Conservation (phyloP, 306 rosid genomes). For the Mimosa bimucronata region DNA sequence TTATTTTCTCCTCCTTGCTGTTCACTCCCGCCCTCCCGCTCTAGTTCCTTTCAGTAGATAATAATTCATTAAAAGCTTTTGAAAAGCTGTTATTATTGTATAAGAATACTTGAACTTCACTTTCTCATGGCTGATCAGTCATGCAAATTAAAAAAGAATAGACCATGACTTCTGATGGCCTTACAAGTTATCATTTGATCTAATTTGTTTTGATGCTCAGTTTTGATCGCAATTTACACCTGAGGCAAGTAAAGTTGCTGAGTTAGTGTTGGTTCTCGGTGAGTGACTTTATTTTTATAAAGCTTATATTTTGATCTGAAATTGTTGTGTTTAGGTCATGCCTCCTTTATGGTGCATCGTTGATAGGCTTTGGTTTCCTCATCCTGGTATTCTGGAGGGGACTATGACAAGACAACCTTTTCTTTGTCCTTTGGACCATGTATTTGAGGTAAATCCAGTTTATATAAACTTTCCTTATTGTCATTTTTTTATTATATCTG, state of each 20-base stretch:
- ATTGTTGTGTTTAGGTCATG: conserved; percentile 69
- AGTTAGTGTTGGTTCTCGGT: conserved; percentile 2
- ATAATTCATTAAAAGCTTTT: background rate
- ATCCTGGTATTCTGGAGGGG: conserved; percentile 92
- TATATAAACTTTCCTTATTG: conserved; percentile 24
- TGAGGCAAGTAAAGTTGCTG: conserved; percentile 25
- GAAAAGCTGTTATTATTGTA: conserved; percentile 13
- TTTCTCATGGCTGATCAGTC: conserved; percentile 14
- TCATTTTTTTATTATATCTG: conserved; percentile 15
- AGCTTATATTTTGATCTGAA: conserved; percentile 40
- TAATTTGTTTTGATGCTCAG: conserved; percentile 7
- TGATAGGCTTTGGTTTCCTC: conserved; percentile 98
- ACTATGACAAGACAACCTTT: conserved; percentile 93
- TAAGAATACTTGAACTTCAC: conserved; percentile 2
- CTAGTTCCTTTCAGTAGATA: background rate
- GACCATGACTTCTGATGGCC: background rate
- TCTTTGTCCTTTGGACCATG: conserved; percentile 94
- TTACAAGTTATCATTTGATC: conserved; percentile 28
- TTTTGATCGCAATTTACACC: background rate
- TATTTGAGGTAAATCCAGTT: conserved; percentile 78
- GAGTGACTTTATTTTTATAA: conserved; percentile 11
- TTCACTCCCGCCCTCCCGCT: background rate
- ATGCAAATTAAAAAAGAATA: conserved; percentile 4
- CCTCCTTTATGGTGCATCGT: conserved; percentile 98
- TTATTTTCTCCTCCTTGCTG: conserved; percentile 6